Evolutionary conservation across 1,139 yeast species (phyloP).

Genomic region (Wickerhamomyces sp.): DNA sequence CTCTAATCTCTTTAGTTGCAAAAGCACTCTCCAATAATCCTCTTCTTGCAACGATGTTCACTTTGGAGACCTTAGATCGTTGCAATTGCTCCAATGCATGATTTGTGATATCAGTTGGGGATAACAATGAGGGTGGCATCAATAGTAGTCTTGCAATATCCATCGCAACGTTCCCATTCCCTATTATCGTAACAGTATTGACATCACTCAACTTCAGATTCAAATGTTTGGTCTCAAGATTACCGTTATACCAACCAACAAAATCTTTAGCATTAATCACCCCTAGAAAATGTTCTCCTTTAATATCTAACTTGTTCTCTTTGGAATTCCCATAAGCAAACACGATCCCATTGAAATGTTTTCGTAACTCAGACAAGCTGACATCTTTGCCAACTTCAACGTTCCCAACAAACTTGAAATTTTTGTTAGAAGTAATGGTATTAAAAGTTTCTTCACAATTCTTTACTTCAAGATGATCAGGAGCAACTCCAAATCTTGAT

Average conservation of each 20-base stretch:
- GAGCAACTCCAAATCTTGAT: conserved; percentile 95
- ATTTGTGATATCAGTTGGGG: conserved; percentile 68
- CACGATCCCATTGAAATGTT: conserved; percentile 65
- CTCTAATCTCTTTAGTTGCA: conserved; percentile 89
- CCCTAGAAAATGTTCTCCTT: conserved; percentile 57
- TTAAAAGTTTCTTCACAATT: conserved; percentile 78
- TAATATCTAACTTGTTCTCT: conserved; percentile 52
- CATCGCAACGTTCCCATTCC: conserved; percentile 96
- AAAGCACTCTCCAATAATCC: conserved; percentile 83
- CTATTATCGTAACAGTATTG: conserved; percentile 72
- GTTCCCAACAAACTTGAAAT: conserved; percentile 72
- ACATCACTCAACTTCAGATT: conserved; percentile 56
- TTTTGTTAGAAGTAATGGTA: conserved; percentile 35
- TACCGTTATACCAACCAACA: conserved; percentile 96
- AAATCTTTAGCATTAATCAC: conserved; percentile 82
- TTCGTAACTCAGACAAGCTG: conserved; percentile 41
- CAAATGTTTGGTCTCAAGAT: conserved; percentile 49
- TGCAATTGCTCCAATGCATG: conserved; percentile 53
- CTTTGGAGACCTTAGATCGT: conserved; percentile 50
- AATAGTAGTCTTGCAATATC: conserved; percentile 82
- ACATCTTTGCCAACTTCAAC: conserved; percentile 61
- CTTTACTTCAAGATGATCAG: conserved; percentile 97
- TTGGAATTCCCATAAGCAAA: conserved; percentile 79
- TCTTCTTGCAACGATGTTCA: conserved; percentile 78
- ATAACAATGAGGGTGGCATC: conserved; percentile 43